Conservation (phyloP, 805 yeast species). For the Metschnikowia koreensis region DNA sequence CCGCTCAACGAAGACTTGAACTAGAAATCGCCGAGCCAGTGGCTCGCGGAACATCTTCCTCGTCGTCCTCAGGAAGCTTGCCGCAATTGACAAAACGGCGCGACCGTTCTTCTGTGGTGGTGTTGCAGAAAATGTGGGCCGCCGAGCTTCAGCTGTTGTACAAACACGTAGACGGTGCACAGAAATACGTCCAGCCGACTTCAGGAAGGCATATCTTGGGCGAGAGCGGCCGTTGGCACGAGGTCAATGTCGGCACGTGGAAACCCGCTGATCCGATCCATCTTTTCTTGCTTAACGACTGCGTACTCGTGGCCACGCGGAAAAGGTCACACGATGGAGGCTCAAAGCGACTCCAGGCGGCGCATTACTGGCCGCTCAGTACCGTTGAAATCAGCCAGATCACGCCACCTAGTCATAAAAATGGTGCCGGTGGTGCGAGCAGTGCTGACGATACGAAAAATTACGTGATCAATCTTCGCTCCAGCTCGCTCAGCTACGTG, state of each 20-base stretch:
- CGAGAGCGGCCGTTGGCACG: constrained; percentile 84
- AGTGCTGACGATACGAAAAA: constrained; percentile 24
- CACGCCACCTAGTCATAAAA: constrained; percentile 19
- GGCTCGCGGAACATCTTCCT: background rate
- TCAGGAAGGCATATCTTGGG: constrained; percentile 80
- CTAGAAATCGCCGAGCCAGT: constrained; percentile 37
- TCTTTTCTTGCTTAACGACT: constrained; percentile 74
- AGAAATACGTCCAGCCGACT: constrained; percentile 66
- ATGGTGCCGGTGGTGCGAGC: no score
- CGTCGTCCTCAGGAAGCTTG: constrained; percentile 9
- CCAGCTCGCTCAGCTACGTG: constrained; percentile 50
- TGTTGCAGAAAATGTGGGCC: constrained; percentile 81
- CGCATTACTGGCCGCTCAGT: constrained; percentile 74
- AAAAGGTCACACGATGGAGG: constrained; percentile 33
- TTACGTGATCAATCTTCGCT: constrained; percentile 46
- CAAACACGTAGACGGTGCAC: constrained; percentile 89
- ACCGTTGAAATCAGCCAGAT: constrained; percentile 52
- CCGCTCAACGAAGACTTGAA: constrained; percentile 58
- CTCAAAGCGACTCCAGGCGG: constrained; percentile 54
- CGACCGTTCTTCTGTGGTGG: constrained; percentile 68
- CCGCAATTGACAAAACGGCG: constrained; percentile 28
- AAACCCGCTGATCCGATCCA: constrained; percentile 76
- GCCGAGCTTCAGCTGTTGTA: constrained; percentile 65
- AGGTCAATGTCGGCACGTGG: constrained; percentile 80
- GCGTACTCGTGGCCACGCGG: constrained; percentile 68